Evolutionary conservation across 768 basidiomycete species (phyloP).

Genomic region (Calocybe indica): DNA sequence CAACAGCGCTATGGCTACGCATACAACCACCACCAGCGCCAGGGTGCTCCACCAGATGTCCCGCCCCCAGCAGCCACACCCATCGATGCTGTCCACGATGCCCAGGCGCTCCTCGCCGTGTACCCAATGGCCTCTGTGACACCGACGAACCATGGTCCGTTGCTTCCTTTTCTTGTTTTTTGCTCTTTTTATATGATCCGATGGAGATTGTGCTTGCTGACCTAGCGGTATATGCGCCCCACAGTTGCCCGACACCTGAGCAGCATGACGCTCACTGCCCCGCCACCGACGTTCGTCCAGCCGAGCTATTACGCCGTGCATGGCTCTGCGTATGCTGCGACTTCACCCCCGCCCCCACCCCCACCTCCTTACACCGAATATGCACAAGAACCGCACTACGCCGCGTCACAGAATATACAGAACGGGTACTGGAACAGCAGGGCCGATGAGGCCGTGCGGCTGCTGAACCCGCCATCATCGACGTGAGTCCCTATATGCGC

Average conservation of each 20-base stretch:
- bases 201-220: constrained; percentile 1
- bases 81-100: constrained; percentile 54
- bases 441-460: constrained; percentile 53
- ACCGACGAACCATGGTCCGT: constrained; percentile 68
- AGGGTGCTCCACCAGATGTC: constrained; percentile 10
- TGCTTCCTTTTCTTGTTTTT: neutral
- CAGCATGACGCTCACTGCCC: constrained; percentile 50
- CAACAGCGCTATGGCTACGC: constrained; percentile 13
- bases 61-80: constrained; percentile 17
- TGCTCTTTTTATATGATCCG: neutral
- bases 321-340: constrained; percentile 24
- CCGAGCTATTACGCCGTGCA: constrained; percentile 42
- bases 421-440: constrained; percentile 61
- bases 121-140: constrained; percentile 76
- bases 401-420: constrained; percentile 45
- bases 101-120: constrained; percentile 57
- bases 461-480: constrained; percentile 48
- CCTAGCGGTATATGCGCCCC: neutral
- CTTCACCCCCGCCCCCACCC: constrained; percentile 42
- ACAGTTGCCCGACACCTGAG: constrained; percentile 64
- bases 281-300: constrained; percentile 60
- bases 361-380: constrained; percentile 65
- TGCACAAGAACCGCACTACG: constrained; percentile 51
- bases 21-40: constrained; percentile 10
- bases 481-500: constrained; percentile 32